These are phyloP conservation scores for Yamadazyma friedrichii DNA, from an alignment of 1,139 yeast species.

Conservation along the genomic window DNA sequence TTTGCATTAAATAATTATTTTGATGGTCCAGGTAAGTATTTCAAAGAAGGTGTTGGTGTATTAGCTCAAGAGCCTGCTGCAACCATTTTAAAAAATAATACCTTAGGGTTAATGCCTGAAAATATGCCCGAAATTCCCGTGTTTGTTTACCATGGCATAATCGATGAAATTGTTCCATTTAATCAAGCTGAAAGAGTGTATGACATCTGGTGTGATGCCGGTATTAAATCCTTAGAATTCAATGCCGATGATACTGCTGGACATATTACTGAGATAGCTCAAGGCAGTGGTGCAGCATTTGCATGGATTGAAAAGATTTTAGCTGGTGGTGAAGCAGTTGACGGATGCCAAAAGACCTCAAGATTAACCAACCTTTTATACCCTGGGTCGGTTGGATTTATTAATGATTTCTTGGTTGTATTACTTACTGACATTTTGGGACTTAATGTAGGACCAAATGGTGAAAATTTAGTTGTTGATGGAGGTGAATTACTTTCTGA, in stretches of 20 bases:
- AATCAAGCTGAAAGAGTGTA: constrained; percentile 24
- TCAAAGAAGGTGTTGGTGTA: constrained; percentile 17
- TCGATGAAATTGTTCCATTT: constrained; percentile 30
- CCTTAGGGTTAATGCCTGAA: constrained; percentile 19
- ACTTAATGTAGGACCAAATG: constrained; percentile 16
- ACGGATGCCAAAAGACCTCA: constrained; percentile 26
- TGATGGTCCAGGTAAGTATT: constrained; percentile 17
- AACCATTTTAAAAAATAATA: constrained; percentile 19
- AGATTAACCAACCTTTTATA: constrained; percentile 24
- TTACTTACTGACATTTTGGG: constrained; percentile 13
- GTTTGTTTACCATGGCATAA: constrained; percentile 31
- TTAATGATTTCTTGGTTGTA: constrained; percentile 8
- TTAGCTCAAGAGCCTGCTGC: constrained; percentile 16
- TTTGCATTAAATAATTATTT: constrained; percentile 16
- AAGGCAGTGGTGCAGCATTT: constrained; percentile 31
- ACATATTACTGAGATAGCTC: constrained; percentile 24
- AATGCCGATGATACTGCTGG: constrained; percentile 25
- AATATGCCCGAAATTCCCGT: constrained; percentile 31
- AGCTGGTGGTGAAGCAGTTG: constrained; percentile 22
- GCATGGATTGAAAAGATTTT: constrained; percentile 24
- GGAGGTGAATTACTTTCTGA: constrained; percentile 8
- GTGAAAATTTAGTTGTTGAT: constrained; percentile 13
- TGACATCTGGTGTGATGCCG: constrained; percentile 32
- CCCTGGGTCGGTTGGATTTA: constrained; percentile 18
- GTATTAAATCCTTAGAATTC: constrained; percentile 30